Conservation (phyloP, 345 rosid species). For the Melaleuca quinquenervia region DNA sequence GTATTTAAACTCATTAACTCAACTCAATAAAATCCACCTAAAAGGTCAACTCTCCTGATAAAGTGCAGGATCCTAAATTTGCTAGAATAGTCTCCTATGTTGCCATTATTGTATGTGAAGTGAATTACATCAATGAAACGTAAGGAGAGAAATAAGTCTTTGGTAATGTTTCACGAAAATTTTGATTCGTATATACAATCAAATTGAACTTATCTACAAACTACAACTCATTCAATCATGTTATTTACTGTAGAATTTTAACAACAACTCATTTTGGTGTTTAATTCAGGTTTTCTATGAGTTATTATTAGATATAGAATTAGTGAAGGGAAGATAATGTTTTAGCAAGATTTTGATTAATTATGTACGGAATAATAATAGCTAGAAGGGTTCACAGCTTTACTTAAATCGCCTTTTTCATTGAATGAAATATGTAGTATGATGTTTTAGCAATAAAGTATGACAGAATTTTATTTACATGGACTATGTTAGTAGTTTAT, state of each 20-base stretch:
- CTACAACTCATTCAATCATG: not conserved
- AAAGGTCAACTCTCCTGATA: not conserved
- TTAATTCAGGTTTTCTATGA: not conserved
- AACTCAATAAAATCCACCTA: too few species aligned
- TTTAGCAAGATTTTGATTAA: not conserved
- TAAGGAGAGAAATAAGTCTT: not conserved
- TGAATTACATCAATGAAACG: not conserved
- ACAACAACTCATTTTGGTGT: not conserved
- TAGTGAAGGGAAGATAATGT: not conserved
- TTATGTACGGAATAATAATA: not conserved
- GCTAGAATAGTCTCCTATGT: not conserved
- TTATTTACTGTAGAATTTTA: not conserved
- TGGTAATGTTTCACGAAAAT: not conserved
- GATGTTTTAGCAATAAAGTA: not conserved
- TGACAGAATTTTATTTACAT: not conserved
- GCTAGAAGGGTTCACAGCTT: not conserved
- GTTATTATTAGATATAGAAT: not conserved
- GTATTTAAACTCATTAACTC: not conserved
- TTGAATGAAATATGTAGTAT: not conserved
- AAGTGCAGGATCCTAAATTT: too few species aligned
- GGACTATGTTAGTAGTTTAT: not conserved
- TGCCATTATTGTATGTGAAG: not conserved
- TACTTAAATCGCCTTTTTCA: not conserved
- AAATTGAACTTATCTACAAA: not conserved
- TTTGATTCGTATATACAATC: not conserved